Base-by-base conservation (phyloP, 768 basidiomycete genomes). In the Clitopilus hobsonii region DNA sequence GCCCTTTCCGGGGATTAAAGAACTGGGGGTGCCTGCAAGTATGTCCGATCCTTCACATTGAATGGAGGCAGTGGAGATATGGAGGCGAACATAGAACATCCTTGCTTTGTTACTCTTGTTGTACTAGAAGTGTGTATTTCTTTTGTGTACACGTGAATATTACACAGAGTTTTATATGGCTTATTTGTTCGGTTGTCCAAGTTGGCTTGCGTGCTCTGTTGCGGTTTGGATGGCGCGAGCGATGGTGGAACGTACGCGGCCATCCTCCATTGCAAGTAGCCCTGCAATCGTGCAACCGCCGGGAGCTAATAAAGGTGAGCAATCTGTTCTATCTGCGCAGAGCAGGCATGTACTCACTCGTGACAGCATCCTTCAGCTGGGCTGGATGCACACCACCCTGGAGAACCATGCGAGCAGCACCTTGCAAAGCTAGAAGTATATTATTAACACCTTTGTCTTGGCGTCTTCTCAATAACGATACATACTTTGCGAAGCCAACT, bases 201-300 rank as follows among this genome's bases (percentile, higher is more conserved):
- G 77, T 63, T 91, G 84, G 53, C 88, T 86, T 1, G 94, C 94
- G 6, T 89, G 86, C 58, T 93, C 88, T 0, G 97, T 93, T 1
- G 97, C 97, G 8, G 91, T 79, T 69, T 99, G 95, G 52, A 99
- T 97, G 5, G 89, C 88, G 50, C 97, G 80, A 16, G 97, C 96
- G 65, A 99, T 94, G 0, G 95, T 98, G 0, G 92, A 94, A 20
- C 97, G 81, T 14, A 99, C 88, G 61, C 83, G 77, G 0, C 96
- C 96, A 60, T 99, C 97, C 69, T 99, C 97, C 67, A 99, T 79
- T 0, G 92, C 88, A 18, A 99, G 74, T 24, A 99, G 73, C n/a
- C 97, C 97, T 2, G 97, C 97, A 60, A 99, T 98, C 0, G 97
- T 99, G 63, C 94, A 97, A 47, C 97, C 97, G 54, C 96, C 97